Base-by-base conservation (phyloP, 768 basidiomycete species). In the Scleroderma bovista region DNA sequence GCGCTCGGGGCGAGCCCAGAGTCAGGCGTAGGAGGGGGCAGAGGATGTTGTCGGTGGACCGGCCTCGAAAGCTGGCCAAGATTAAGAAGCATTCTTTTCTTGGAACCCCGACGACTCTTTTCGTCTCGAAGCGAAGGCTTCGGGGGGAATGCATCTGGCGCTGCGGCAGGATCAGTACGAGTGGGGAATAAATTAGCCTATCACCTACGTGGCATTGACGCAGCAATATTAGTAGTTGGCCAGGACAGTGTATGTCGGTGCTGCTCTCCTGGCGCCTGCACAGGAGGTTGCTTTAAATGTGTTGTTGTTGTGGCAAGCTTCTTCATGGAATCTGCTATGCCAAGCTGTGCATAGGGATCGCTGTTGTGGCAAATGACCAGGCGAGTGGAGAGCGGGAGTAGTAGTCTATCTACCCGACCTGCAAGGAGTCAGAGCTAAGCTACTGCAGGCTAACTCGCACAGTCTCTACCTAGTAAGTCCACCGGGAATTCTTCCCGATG, bases 161-260 rank as follows among this genome's bases (percentile, higher is more conserved):
- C 73, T 75, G 54, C n/a, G 38, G 41, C 51, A 53, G 17, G n/a
- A 51, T 60, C 31, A 58, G 47, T 39, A 33, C 38, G 29, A 6
- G 31, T 42, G 20, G 24, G 40, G 39, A 38, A 13, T 6, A 16
- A 40, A 15, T 26, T 48, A 39, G 51, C 51, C 40, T 52, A 36
- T 52, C 51, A 58, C 67, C 55, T 62, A 75, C 73, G 72, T 48
- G 67, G 67, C 73, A 74, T 75, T 3, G 59, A 57, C 13, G 58
- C 51, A 16, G 66, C 48, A 23, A 57, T 56, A 22, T 57, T 55
- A 43, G 52, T 59, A 47, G 55, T 41, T 10, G 62, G 62, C 62
- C 64, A 58, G 6, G 60, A 59, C 43, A 62, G 58, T 41, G 57
- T 50, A 0, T 55, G 58, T 43, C 51, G 51, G 11, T 50, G 40